Evolutionary conservation across 352 stramenopile genomes (phyloP).

Genomic region (Pythium oligandrum): DNA sequence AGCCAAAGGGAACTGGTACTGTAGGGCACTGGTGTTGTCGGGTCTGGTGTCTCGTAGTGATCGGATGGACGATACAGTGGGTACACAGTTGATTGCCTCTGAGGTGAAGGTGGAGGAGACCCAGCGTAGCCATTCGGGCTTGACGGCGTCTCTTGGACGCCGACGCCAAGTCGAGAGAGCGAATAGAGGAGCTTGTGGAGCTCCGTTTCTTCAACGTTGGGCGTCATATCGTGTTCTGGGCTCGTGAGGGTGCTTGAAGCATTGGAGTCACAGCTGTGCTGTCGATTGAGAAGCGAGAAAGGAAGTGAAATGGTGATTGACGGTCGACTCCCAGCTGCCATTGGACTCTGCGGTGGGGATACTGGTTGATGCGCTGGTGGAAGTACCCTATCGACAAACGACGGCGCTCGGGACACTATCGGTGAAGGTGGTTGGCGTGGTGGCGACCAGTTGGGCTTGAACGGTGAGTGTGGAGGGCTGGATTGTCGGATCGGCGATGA

Average conservation of each 20-base stretch:
- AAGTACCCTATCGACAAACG: background rate
- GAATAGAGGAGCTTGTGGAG: constrained; percentile 68
- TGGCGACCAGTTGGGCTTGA: constrained; percentile 2
- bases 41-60: background rate
- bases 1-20: constrained; percentile 12
- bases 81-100: background rate
- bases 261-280: constrained; percentile 36
- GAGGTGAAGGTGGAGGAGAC: background rate
- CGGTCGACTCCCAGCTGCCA: constrained; percentile 3
- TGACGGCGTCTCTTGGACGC: constrained; percentile 1
- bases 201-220: constrained; percentile 21
- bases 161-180: constrained; percentile 44
- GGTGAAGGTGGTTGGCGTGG: background rate
- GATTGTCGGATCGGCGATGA: background rate
- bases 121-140: constrained; percentile 2
- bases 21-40: constrained; percentile 7
- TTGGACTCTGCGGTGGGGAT: background rate
- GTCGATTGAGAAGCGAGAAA: constrained; percentile 41
- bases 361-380: too few relatives aligned
- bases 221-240: constrained; percentile 21
- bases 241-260: constrained; percentile 29
- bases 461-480: background rate
- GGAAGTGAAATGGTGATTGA: constrained; percentile 36
- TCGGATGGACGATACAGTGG: too few relatives aligned
- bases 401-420: too few relatives aligned